phyloP scores from a whole-genome alignment of 2,329 filamentous ascomycete species.

The Hymenoscyphus albidus region DNA sequence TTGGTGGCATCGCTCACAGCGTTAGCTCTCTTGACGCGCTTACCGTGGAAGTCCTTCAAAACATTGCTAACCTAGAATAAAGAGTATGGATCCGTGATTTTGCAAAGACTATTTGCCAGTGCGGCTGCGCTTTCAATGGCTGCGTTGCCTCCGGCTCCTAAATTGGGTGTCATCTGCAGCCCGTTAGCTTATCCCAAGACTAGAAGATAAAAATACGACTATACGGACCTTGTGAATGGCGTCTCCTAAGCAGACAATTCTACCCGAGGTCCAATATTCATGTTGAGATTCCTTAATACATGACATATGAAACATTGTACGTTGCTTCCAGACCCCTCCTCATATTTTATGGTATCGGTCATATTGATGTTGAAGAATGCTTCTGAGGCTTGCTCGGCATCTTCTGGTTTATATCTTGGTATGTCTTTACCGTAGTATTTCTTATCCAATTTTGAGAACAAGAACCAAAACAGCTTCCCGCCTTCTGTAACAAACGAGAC shows the following conservation, averaged over 20 bases:
- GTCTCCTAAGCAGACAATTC: slow-evolving; percentile 24
- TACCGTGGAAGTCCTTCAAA: slow-evolving; percentile 19
- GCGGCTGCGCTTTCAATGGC: slow-evolving; percentile 39
- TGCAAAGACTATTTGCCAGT: slow-evolving; percentile 32
- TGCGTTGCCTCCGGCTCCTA: slow-evolving; percentile 38
- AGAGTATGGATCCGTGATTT: slow-evolving; percentile 1
- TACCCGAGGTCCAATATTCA: slow-evolving; percentile 18
- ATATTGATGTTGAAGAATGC: slow-evolving; percentile 16
- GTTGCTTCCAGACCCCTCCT: slow-evolving; percentile 9
- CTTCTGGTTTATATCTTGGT: background rate
- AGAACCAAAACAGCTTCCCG: slow-evolving; percentile 7
- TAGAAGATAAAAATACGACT: background rate
- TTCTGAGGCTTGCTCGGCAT: slow-evolving; percentile 13
- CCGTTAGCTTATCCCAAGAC: background rate
- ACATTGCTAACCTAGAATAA: slow-evolving; percentile 1
- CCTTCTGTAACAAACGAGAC: background rate
- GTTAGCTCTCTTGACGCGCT: slow-evolving; percentile 21
- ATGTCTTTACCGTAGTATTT: slow-evolving; percentile 3
- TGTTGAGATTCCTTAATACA: slow-evolving; percentile 19
- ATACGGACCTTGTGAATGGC: slow-evolving; percentile 18
- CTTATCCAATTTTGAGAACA: slow-evolving; percentile 6
- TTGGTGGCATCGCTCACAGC: slow-evolving; percentile 24
- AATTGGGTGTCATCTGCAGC: slow-evolving; percentile 17
- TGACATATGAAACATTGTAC: slow-evolving; percentile 12
- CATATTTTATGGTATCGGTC: slow-evolving; percentile 15